Percentiles rank a stretch among this genome's conserved stretches.
phyloP scores from a whole-genome alignment of 306 rosid genomes.

The Vicia sativa region DNA sequence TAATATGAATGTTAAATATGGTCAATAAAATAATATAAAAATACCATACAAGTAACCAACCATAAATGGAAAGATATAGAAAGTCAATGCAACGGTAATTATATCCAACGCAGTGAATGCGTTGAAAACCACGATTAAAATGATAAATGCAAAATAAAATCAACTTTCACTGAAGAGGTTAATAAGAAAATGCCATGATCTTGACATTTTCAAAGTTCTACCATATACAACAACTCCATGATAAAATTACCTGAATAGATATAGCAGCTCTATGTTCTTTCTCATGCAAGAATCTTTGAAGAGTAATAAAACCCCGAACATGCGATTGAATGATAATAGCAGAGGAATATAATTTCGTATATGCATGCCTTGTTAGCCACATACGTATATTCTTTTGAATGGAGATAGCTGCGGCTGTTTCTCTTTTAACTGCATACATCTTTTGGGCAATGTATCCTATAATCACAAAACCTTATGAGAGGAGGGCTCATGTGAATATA shows the following conservation, averaged over 20 bases:
- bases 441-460: constrained; percentile 74
- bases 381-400: constrained; percentile 71
- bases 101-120: constrained; percentile 18
- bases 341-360: constrained; percentile 59
- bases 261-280: constrained; percentile 82
- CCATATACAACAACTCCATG: constrained; percentile 11
- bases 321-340: constrained; percentile 64
- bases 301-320: constrained; percentile 71
- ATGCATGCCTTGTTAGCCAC: constrained; percentile 56
- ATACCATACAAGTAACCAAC: constrained; percentile 27
- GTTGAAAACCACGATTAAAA: neutral
- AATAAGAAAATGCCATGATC: constrained; percentile 1
- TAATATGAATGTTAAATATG: constrained; percentile 34
- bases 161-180: neutral
- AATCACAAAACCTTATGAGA: constrained; percentile 35
- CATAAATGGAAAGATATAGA: constrained; percentile 20
- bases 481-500: constrained; percentile 24
- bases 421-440: constrained; percentile 65
- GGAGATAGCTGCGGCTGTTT: constrained; percentile 65
- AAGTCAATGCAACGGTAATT: constrained; percentile 19
- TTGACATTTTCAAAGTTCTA: constrained; percentile 30
- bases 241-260: constrained; percentile 69
- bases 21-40: constrained; percentile 30
- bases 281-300: constrained; percentile 58
- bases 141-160: constrained; percentile 22